Evolutionary conservation across 768 basidiomycete species (phyloP).

Genomic region (Roridomyces roridus): DNA sequence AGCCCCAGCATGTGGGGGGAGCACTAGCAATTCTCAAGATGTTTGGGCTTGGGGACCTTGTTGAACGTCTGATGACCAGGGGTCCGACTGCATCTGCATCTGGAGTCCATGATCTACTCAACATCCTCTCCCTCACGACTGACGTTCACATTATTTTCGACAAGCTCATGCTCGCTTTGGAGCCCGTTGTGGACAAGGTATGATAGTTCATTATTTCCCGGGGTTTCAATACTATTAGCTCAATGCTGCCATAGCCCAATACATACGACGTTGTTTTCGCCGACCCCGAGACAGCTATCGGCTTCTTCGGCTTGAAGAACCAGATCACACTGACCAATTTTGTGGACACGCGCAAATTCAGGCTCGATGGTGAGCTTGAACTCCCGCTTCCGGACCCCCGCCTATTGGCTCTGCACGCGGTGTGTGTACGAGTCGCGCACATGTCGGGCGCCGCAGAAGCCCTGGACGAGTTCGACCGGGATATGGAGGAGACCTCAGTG

Average conservation of each 20-base stretch:
- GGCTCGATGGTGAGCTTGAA: neutral
- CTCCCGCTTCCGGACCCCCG: constrained; percentile 22
- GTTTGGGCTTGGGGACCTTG: constrained; percentile 11
- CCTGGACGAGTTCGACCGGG: constrained; percentile 15
- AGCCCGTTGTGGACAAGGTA: constrained; percentile 12
- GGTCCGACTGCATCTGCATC: constrained; percentile 6
- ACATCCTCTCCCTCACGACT: constrained; percentile 8
- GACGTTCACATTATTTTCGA: constrained; percentile 4
- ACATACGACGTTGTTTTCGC: constrained; percentile 9
- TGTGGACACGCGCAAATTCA: constrained; percentile 3
- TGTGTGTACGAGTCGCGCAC: constrained; percentile 28
- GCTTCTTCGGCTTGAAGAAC: constrained; percentile 6
- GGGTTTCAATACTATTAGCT: neutral
- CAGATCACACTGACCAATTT: constrained; percentile 10
- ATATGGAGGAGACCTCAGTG: constrained; percentile 22
- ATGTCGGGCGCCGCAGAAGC: constrained; percentile 26
- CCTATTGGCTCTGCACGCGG: constrained; percentile 28
- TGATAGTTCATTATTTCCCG: neutral
- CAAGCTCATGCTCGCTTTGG: constrained; percentile 1
- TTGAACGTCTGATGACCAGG: constrained; percentile 5
- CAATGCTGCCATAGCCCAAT: constrained; percentile 9
- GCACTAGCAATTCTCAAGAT: constrained; percentile 2
- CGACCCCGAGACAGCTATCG: neutral
- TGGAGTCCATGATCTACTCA: constrained; percentile 9
- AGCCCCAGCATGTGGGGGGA: neutral